These are phyloP conservation scores for Moricandia arvensis DNA, from an alignment of 345 rosid genomes.

Conservation along the genomic window DNA sequence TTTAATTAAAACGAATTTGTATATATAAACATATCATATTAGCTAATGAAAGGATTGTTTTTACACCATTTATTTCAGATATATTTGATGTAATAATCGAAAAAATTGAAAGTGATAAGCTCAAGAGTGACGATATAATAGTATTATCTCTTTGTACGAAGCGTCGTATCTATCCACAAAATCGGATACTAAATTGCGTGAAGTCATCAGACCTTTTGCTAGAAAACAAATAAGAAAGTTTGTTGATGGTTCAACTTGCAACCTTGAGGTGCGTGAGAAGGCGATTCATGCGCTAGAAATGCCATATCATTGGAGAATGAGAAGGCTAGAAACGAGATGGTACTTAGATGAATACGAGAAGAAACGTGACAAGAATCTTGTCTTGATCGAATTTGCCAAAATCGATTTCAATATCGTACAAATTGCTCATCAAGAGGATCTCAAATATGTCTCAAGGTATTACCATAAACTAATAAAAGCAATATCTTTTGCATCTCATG, in stretches of 20 bases:
- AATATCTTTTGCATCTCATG: neutral
- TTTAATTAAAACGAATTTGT: neutral
- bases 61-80: constrained; percentile 14
- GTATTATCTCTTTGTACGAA: constrained; percentile 41
- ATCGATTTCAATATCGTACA: constrained; percentile 40
- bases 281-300: constrained; percentile 31
- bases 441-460: constrained; percentile 34
- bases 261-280: neutral
- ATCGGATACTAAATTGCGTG: constrained; percentile 35
- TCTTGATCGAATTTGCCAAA: constrained; percentile 27
- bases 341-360: constrained; percentile 34
- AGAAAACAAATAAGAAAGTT: constrained; percentile 6
- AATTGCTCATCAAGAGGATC: constrained; percentile 33
- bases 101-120: constrained; percentile 26
- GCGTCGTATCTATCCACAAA: constrained; percentile 33
- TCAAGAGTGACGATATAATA: neutral
- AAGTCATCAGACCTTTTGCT: constrained; percentile 40
- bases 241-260: neutral
- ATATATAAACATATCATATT: neutral
- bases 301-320: constrained; percentile 31
- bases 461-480: neutral
- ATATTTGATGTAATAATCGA: constrained; percentile 32
- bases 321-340: constrained; percentile 30
- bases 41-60: neutral
- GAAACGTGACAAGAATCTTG: constrained; percentile 8